phyloP scores from a whole-genome alignment of 176 grass and related monocot species.

The Avena sativa region DNA sequence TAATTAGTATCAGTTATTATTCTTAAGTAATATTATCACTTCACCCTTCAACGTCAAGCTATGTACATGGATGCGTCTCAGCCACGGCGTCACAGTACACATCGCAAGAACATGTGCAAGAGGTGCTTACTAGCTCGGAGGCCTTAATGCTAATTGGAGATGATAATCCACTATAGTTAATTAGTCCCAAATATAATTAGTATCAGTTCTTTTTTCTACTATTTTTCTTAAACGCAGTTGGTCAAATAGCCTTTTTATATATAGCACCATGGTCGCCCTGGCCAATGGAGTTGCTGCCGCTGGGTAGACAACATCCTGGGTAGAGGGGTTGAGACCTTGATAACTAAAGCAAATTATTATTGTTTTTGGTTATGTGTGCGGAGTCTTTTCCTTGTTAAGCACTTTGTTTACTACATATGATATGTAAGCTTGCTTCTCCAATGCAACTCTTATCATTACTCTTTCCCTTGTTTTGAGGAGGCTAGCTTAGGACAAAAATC shows the following conservation, averaged over 20 bases:
- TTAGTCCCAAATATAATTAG: background rate
- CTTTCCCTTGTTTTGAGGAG: constrained; percentile 42
- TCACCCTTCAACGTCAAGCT: constrained; percentile 13
- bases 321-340: constrained; percentile 20
- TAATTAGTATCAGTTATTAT: too few relatives aligned
- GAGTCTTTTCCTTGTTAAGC: constrained; percentile 36
- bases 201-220: background rate
- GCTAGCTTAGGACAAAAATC: constrained; percentile 31
- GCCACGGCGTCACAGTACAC: background rate
- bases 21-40: constrained; percentile 38
- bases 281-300: constrained; percentile 43
- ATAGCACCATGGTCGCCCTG: constrained; percentile 19
- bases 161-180: background rate
- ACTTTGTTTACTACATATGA: constrained; percentile 44
- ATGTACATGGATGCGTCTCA: constrained; percentile 1
- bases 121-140: background rate
- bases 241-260: constrained; percentile 33
- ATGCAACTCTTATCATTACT: constrained; percentile 45
- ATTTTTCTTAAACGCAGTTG: background rate
- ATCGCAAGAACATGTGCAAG: background rate
- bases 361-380: constrained; percentile 19
- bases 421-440: constrained; percentile 45
- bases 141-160: background rate
- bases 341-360: constrained; percentile 28
- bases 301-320: constrained; percentile 53